Evolutionary conservation across 2,329 filamentous ascomycete genomes (phyloP).

Genomic region (Westerdykella aurantiaca): DNA sequence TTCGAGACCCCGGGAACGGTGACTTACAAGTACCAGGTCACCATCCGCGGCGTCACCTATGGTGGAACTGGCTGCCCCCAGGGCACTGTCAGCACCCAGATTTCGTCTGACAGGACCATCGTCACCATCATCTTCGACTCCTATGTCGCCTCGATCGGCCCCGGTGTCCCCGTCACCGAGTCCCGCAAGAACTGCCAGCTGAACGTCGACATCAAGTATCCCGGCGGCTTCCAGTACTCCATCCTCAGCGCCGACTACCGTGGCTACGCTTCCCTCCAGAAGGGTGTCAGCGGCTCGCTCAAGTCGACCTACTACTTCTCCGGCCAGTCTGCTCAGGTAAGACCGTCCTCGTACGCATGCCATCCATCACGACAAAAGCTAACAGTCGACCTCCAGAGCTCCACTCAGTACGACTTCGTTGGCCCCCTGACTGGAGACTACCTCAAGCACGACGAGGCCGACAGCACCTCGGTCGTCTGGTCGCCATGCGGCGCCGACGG

Average conservation of each 20-base stretch:
- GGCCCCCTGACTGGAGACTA: constrained; percentile 37
- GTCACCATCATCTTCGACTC: constrained; percentile 50
- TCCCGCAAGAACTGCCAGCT: constrained; percentile 52
- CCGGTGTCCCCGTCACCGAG: constrained; percentile 38
- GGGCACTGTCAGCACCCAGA: constrained; percentile 39
- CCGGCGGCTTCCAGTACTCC: constrained; percentile 50
- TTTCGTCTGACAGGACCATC: constrained; percentile 41
- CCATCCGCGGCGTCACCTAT: constrained; percentile 42
- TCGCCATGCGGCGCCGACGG: constrained; percentile 48
- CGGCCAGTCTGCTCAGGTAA: constrained; percentile 41
- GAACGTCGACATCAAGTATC: constrained; percentile 49
- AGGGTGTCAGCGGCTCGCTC: constrained; percentile 44
- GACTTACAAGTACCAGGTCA: constrained; percentile 26
- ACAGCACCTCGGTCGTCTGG: constrained; percentile 46
- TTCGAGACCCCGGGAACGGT: constrained; percentile 1
- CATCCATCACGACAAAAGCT: constrained; percentile 1
- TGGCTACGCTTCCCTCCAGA: constrained; percentile 46
- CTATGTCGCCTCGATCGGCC: constrained; percentile 48
- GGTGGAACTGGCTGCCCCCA: constrained; percentile 47
- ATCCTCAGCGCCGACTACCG: constrained; percentile 50
- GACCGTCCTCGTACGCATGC: background rate
- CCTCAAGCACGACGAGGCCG: constrained; percentile 39
- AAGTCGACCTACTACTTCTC: constrained; percentile 54
- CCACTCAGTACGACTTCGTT: constrained; percentile 37
- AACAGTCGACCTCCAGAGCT: constrained; percentile 19